A percentile compares a stretch with the other conserved stretches of the same genome.
phyloP scores from a whole-genome alignment of 2,329 filamentous ascomycete species.

The Simplicillium aogashimaense region DNA sequence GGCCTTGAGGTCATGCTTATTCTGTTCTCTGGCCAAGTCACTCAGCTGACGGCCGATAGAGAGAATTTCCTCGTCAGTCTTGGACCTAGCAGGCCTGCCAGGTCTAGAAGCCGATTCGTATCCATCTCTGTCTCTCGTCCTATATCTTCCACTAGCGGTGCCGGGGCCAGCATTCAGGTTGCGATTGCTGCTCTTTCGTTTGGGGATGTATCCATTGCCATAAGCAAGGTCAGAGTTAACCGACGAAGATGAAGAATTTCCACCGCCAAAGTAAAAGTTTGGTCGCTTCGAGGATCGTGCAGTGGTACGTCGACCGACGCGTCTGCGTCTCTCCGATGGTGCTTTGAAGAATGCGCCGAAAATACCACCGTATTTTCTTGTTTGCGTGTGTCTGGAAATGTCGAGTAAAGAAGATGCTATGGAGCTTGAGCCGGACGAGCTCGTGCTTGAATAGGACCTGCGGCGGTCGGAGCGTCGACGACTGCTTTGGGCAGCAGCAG shows the following conservation, averaged over 20 bases:
- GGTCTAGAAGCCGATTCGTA: background rate
- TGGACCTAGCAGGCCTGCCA: slow-evolving; percentile 15
- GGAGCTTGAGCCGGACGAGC: slow-evolving; percentile 33
- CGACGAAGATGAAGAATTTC: slow-evolving; percentile 57
- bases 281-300: slow-evolving; percentile 3
- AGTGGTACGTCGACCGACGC: slow-evolving; percentile 13
- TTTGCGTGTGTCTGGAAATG: slow-evolving; percentile 46
- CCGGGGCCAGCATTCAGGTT: background rate
- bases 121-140: background rate
- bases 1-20: slow-evolving; percentile 35
- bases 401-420: slow-evolving; percentile 54
- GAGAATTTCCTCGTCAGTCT: slow-evolving; percentile 48
- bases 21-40: slow-evolving; percentile 40
- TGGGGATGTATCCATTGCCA: slow-evolving; percentile 47
- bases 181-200: slow-evolving; percentile 16
- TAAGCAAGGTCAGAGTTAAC: slow-evolving; percentile 61
- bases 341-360: slow-evolving; percentile 55
- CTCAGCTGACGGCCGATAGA: slow-evolving; percentile 44
- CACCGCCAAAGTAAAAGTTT: slow-evolving; percentile 34
- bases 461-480: slow-evolving; percentile 2
- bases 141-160: background rate
- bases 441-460: slow-evolving; percentile 22
- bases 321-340: slow-evolving; percentile 43
- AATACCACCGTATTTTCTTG: slow-evolving; percentile 40
- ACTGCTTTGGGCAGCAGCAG: background rate